A percentile compares a stretch with the other conserved stretches of the same genome.
Conservation (phyloP, 805 yeast genomes). For the Suhomyces xylopsoci region DNA sequence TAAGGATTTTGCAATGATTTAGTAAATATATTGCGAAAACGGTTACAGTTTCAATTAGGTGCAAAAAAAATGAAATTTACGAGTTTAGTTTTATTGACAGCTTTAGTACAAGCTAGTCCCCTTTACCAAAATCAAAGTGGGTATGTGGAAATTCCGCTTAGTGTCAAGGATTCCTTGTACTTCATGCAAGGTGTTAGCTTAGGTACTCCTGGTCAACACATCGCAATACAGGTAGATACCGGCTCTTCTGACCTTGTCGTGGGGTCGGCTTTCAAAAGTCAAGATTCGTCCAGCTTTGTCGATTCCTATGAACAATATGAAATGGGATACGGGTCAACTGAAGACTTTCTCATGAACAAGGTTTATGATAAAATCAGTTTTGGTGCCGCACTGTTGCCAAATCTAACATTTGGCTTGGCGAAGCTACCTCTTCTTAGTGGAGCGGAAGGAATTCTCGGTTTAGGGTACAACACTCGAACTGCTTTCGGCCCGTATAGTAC, state of each 20-base stretch:
- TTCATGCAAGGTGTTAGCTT: constrained; percentile 8
- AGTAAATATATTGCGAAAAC: background rate
- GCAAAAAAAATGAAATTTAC: background rate
- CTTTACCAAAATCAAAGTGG: background rate
- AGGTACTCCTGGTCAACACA: constrained; percentile 13
- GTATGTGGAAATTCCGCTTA: background rate
- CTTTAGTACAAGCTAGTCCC: background rate
- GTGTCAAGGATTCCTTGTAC: constrained; percentile 6
- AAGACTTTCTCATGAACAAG: background rate
- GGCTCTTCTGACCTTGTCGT: constrained; percentile 11
- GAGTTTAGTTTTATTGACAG: background rate
- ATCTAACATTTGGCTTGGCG: constrained; percentile 9
- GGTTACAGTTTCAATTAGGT: background rate
- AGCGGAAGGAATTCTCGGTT: constrained; percentile 15
- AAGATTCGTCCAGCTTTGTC: background rate
- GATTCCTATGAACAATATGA: background rate
- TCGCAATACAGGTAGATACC: constrained; percentile 9
- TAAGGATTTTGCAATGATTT: background rate
- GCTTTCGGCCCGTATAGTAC: constrained; percentile 11
- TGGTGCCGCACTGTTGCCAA: background rate
- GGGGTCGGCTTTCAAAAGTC: background rate
- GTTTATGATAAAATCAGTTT: constrained; percentile 4
- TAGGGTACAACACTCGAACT: constrained; percentile 13
- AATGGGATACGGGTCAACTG: constrained; percentile 6
- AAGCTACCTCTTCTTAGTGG: constrained; percentile 1